Evolutionary conservation across 192 early-diverging fungal species (phyloP).

Genomic region (Coemansia sp.): DNA sequence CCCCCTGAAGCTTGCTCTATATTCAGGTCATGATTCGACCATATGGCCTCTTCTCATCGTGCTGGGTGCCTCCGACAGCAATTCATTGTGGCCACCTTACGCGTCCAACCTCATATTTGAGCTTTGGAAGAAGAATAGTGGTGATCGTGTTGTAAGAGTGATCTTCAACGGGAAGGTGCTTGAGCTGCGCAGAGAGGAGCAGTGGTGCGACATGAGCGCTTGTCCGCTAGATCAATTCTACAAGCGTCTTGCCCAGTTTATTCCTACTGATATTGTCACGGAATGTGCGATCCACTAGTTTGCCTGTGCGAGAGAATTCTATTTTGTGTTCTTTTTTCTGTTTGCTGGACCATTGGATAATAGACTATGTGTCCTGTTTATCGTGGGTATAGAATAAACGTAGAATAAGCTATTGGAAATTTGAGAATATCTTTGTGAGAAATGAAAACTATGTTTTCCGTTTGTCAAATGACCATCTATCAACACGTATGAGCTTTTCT

Average conservation of each 20-base stretch:
- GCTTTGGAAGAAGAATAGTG: constrained; percentile 51
- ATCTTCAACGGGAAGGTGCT: constrained; percentile 59
- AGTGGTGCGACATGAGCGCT: constrained; percentile 51
- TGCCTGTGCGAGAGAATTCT: too few relatives aligned
- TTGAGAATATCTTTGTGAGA: too few relatives aligned
- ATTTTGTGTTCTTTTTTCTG: neutral
- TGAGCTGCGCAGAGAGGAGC: constrained; percentile 12
- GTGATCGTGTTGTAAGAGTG: constrained; percentile 50
- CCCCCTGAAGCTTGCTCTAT: constrained; percentile 50
- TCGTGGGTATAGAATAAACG: too few relatives aligned
- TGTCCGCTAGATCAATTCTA: constrained; percentile 46
- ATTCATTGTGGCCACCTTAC: constrained; percentile 59
- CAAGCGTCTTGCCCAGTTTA: constrained; percentile 24
- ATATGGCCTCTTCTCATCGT: constrained; percentile 47
- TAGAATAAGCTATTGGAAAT: too few relatives aligned
- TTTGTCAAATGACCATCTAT: too few relatives aligned
- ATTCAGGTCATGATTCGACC: constrained; percentile 58
- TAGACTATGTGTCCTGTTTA: neutral
- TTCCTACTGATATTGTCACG: constrained; percentile 35
- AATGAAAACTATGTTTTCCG: too few relatives aligned
- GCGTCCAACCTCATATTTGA: constrained; percentile 57
- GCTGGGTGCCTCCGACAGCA: constrained; percentile 30
- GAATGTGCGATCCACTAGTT: constrained; percentile 22
- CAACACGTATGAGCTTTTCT: too few relatives aligned
- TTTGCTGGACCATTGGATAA: neutral